Base-by-base conservation (phyloP, 2,329 filamentous ascomycete genomes). In the Neopestalotiopsis sp. region DNA sequence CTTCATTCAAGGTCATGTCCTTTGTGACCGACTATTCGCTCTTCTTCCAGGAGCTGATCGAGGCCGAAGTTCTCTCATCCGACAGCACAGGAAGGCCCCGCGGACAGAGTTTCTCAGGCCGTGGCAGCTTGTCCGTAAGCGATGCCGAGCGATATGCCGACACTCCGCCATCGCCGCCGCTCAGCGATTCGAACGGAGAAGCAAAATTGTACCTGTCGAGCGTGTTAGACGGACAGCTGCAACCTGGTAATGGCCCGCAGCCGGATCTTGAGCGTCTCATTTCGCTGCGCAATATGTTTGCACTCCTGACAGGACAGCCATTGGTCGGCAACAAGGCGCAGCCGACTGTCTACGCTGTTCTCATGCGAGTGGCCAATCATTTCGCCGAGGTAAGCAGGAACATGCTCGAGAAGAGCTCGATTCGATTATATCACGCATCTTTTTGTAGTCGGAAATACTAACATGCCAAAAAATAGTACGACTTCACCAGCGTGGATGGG, bases 231-330 rank as follows among this genome's bases (percentile, higher is more conserved):
- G 76, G 76, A 2, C 77, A 78, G 1, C 80, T 76, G 12, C 80
- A 83, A 65, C 70, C 80, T 20, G 70, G 73, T 65, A 75, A 72
- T 66, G 82, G 28, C 53, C 53, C 53, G 20, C 56, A 74, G 40
- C 80, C 80, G 73, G 85, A 88, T 61, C 75, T 89, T 45, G 88
- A 90, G 65, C 83, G 85, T 2, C 77, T 91, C 13, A 81, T 92
- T 49, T 86, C 86, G 3, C 85, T 89, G 32, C 85, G 90, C 65
- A 92, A 92, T 72, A 76, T 92, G 56, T 92, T 92, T 71, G 90
- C 90, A 5, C 89, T 92, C 71, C 78, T 92, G 67, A 90, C 85
- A 0, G 87, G 87, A 34, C 89, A 91, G 73, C 88, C 89, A 1
- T 81, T 92, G 1, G 88, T 92, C 1, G 88, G 83, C 17, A 91